A percentile compares a stretch with the other conserved stretches of the same genome.
phyloP scores from a whole-genome alignment of 176 grass and related monocot species.

The Avena eriantha region DNA sequence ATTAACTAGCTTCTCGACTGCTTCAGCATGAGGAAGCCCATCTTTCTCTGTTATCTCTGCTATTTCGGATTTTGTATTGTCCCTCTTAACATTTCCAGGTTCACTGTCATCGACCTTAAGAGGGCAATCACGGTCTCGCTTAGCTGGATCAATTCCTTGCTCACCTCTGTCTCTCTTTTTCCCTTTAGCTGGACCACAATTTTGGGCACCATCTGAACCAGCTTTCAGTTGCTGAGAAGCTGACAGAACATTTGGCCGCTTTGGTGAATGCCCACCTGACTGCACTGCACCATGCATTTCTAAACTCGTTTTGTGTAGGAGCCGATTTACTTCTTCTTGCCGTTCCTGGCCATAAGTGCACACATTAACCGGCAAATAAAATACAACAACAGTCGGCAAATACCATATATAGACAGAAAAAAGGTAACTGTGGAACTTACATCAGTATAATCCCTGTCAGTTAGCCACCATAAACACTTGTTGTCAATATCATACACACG shows the following conservation, averaged over 20 bases:
- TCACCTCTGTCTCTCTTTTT: conserved; percentile 88
- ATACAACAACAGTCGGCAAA: conserved; percentile 15
- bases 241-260: conserved; percentile 58
- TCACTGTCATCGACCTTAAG: conserved; percentile 65
- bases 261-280: conserved; percentile 80
- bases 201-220: conserved; percentile 65
- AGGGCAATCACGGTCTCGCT: conserved; percentile 58
- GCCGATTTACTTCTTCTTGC: conserved; percentile 83
- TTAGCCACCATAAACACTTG: conserved; percentile 96
- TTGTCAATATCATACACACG: conserved; percentile 89
- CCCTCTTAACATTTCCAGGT: conserved; percentile 55
- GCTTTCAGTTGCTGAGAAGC: conserved; percentile 70
- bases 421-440: conserved; percentile 56
- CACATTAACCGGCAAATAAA: conserved; percentile 35
- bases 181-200: conserved; percentile 68
- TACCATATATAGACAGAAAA: neutral
- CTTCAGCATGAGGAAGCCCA: conserved; percentile 67
- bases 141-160: conserved; percentile 60
- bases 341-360: conserved; percentile 67
- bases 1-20: conserved; percentile 77
- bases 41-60: conserved; percentile 73
- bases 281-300: conserved; percentile 96
- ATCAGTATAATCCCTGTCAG: conserved; percentile 93
- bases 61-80: conserved; percentile 68
- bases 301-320: conserved; percentile 71